Evolutionary conservation across 192 early-diverging fungal species (phyloP).

Genomic region (Spizellomyces punctatus): DNA sequence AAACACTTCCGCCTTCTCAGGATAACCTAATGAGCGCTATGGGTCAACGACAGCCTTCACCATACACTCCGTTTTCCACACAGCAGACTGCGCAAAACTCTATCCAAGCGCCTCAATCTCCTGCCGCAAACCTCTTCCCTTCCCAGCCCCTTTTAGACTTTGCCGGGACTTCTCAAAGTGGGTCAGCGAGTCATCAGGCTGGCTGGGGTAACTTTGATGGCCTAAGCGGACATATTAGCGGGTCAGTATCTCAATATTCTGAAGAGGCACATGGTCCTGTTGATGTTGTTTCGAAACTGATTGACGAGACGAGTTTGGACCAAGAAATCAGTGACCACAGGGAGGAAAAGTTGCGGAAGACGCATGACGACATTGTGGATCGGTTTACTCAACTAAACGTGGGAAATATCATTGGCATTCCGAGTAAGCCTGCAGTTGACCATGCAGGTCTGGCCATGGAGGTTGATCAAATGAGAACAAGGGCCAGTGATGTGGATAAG

Average conservation of each 20-base stretch:
- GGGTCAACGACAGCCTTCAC: slow-evolving; percentile 13
- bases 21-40: not conserved
- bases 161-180: not conserved
- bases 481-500: slow-evolving; percentile 7
- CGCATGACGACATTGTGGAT: not conserved
- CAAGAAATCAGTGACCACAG: not conserved
- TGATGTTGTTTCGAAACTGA: slow-evolving; percentile 28
- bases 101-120: slow-evolving; percentile 5
- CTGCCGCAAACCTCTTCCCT: slow-evolving; percentile 27
- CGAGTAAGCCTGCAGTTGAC: slow-evolving; percentile 3
- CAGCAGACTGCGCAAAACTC: not conserved
- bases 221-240: not conserved
- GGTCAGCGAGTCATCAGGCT: not conserved
- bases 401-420: not conserved
- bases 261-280: slow-evolving; percentile 22
- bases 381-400: not conserved
- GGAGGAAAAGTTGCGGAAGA: not conserved
- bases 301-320: slow-evolving; percentile 24
- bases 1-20: not conserved
- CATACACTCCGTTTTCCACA: slow-evolving; percentile 7
- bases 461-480: too few species aligned
- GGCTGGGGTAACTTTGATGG: slow-evolving; percentile 17
- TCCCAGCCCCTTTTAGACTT: slow-evolving; percentile 26
- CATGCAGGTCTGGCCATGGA: too few species aligned
- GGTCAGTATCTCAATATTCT: not conserved